A percentile compares a stretch with the other conserved stretches of the same genome.
Conservation (phyloP, 176 grass and related monocot genomes). For the Carex pumila region DNA sequence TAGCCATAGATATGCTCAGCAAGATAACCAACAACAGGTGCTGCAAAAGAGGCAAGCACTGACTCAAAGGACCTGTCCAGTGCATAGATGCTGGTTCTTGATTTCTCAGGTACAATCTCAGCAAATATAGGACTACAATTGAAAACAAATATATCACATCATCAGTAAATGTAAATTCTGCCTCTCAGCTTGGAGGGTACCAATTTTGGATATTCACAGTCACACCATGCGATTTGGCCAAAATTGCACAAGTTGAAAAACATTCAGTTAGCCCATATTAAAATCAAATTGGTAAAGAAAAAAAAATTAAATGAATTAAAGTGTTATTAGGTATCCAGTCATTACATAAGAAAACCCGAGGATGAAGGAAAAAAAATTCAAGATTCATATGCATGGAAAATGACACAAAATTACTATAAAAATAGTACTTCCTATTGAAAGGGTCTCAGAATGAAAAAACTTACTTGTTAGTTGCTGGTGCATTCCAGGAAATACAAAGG, state of each 20-base stretch:
- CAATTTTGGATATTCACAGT: background rate
- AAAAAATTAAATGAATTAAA: background rate
- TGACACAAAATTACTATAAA: background rate
- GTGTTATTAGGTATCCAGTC: background rate
- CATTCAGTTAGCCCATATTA: background rate
- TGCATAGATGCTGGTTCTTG: conserved; percentile 79
- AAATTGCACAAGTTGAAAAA: background rate
- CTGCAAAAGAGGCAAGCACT: conserved; percentile 67
- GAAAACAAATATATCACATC: background rate
- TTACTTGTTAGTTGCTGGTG: conserved; percentile 92
- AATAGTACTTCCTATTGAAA: background rate
- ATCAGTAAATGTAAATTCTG: background rate
- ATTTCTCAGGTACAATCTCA: conserved; percentile 84
- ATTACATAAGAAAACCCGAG: background rate
- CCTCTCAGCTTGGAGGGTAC: background rate
- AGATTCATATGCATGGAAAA: background rate
- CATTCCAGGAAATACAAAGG: conserved; percentile 82
- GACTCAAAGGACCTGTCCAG: conserved; percentile 83
- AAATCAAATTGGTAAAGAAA: background rate
- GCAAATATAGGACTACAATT: conserved; percentile 81
- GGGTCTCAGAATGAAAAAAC: background rate
- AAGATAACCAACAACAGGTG: conserved; percentile 59
- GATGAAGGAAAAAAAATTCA: background rate
- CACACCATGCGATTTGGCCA: background rate
- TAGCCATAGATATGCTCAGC: conserved; percentile 66